Base-by-base conservation (phyloP, 305 asterid species). In the Fraxinus ornus region DNA sequence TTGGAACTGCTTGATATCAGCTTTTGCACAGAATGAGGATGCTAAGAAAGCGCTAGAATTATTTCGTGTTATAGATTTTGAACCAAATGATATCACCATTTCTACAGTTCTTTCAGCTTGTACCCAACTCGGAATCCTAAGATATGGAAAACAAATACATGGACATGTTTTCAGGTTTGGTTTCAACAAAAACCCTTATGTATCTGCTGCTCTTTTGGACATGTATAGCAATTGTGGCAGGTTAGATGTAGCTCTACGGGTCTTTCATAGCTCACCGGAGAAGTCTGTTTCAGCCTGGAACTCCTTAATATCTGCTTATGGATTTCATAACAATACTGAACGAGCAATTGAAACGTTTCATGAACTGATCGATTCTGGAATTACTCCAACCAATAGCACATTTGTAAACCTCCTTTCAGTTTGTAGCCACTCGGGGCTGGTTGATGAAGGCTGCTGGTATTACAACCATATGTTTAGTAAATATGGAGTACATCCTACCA, bases 171-270 rank as follows among this genome's bases (percentile, higher is more conserved):
- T 89, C 84, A 86, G 93, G 83, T 84, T 79, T 4, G 60, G 55
- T 36, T 83, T 91, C 21, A 72, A 84, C 62, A 78, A 71, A 79
- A 91, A 93, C 76, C 89, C 91, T 70, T 89, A 70, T 55, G 73
- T 93, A 73, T 82, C 91, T 0, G 86, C 95, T 64, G 91, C 94
- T 26, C 92, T 93, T 33, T 62, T 88, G 79, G 92, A 90, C 87
- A 85, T 91, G 95, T 93, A 93, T 86, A 91, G 95, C 91, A 87
- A 88, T 12, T 89, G 94, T 78, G 97, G 95, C 82, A 84, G 91
- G 80, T 78, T 93, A 75, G 91, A 90, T 33, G 81, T 77, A n/a
- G 91, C 94, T 37, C 88, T 80, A 76, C 76, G 22, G 28, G 93
- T 93, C 37, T 91, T 91, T 33, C 77, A 17, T 22, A 49, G 52